Evolutionary conservation across 148 eudicot genomes (phyloP), one percentile per base, ranked within the genome.

Genomic region (Chenopodium quinoa): DNA sequence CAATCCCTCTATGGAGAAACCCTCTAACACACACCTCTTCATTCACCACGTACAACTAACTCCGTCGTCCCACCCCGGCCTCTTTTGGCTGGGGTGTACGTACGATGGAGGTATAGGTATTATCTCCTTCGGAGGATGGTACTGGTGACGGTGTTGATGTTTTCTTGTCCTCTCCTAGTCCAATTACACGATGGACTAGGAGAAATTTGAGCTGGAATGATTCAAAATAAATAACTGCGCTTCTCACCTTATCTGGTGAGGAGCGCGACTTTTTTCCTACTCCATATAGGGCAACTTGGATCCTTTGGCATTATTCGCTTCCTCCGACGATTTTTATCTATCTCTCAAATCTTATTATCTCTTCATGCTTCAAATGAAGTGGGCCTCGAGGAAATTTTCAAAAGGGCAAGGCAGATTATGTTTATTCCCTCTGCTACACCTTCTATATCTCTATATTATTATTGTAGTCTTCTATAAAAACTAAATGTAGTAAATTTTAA

Each of bases 281-380:
- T 74, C 66, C 44, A 56, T 40, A 46, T 77, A 81, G 87, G 87
- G 87, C 87, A 85, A 85, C 87, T 85, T 85, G 80, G n/a, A 84
- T 84, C 86, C 86, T 80, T 84, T 83, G 86, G 86, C 86, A 83
- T 83, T 83, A 74, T 78, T 73, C 58, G 81, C 78, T 78, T 83
- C 81, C 81, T 67, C 78, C 44, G 9, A 74, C 77, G 14, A 75
- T 63, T 63, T 6, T 37, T 37, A 5, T 37, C 44, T 11, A 32
- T 73, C 63, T 40, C 23, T 48, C 62, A 7, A 68, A 16, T 40
- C 52, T 3, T 34, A 47, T 37, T 6, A 75, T 37, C 25, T 83
- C 69, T 75, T 79, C 81, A 79, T 83, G 85, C 78, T 83, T 74
- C 22, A 75, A 78, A 83, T 79, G 85, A 83, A 79, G 85, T 83